A percentile compares a stretch with the other conserved stretches of the same genome.
These are phyloP conservation scores for Eucommia ulmoides DNA, from an alignment of 257 asterid species.

Conservation along the genomic window DNA sequence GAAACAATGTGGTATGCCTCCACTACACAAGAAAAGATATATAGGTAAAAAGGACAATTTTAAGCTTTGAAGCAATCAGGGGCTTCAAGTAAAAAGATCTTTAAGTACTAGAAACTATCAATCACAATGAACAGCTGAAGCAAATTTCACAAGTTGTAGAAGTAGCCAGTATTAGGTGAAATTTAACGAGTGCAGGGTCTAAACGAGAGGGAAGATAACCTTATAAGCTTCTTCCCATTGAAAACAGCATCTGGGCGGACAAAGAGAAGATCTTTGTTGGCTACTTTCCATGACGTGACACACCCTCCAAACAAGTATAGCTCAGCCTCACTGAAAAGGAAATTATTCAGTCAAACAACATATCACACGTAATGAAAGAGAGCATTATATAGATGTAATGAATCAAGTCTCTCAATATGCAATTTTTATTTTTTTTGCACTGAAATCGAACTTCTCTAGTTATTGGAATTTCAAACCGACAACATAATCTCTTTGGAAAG, in stretches of 20 bases:
- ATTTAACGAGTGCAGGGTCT: too few species aligned
- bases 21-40: constrained; percentile 34
- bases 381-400: background rate
- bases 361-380: background rate
- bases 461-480: background rate
- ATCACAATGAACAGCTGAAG: background rate
- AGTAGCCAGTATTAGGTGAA: too few species aligned
- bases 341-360: constrained; percentile 4
- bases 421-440: background rate
- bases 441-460: background rate
- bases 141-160: background rate
- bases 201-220: constrained; percentile 29
- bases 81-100: too few species aligned
- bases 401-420: too few species aligned
- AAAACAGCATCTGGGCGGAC: constrained; percentile 99
- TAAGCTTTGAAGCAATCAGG: background rate
- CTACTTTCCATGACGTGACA: constrained; percentile 95
- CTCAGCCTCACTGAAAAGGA: constrained; percentile 81
- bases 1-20: constrained; percentile 98
- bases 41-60: constrained; percentile 6
- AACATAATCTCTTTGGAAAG: too few species aligned
- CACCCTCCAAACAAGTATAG: constrained; percentile 90
- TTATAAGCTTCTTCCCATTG: constrained; percentile 91
- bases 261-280: constrained; percentile 71
- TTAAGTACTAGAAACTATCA: too few species aligned